Evolutionary conservation across 768 basidiomycete species (phyloP).

Genomic region (Ramaria rubella): DNA sequence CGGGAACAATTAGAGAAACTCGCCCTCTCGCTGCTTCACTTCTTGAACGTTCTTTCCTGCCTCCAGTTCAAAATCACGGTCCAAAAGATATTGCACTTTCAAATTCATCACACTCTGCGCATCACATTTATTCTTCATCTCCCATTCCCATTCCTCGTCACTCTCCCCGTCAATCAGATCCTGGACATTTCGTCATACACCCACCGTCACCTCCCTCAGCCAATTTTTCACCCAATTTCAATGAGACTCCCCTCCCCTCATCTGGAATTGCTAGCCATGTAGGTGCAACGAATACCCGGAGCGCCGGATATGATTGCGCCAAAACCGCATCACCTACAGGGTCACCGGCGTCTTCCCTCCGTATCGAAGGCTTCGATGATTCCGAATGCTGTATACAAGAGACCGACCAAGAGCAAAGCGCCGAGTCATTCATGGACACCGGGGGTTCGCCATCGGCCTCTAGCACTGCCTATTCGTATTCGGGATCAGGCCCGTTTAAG

Average conservation of each 20-base stretch:
- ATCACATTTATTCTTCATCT: background rate
- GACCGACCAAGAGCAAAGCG: background rate
- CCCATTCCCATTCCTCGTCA: slow-evolving; percentile 1
- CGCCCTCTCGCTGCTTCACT: background rate
- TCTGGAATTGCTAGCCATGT: background rate
- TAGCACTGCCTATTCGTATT: background rate
- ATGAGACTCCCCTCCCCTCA: background rate
- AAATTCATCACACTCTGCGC: background rate
- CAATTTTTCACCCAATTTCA: background rate
- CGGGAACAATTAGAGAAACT: background rate
- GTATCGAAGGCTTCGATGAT: background rate
- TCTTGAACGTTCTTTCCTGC: background rate
- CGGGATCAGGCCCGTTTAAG: background rate
- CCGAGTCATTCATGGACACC: background rate
- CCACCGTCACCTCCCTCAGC: background rate
- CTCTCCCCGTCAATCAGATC: background rate
- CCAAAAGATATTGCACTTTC: background rate
- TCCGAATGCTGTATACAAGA: background rate
- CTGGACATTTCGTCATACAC: background rate
- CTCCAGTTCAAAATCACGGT: background rate
- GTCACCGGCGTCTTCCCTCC: background rate
- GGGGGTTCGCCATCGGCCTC: background rate
- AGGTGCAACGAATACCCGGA: background rate
- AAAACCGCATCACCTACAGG: background rate
- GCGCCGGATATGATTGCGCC: background rate